Evolutionary conservation across 2,329 filamentous ascomycete genomes (phyloP), one percentile per base, ranked within the genome.

Genomic region (Diaporthe capsici): DNA sequence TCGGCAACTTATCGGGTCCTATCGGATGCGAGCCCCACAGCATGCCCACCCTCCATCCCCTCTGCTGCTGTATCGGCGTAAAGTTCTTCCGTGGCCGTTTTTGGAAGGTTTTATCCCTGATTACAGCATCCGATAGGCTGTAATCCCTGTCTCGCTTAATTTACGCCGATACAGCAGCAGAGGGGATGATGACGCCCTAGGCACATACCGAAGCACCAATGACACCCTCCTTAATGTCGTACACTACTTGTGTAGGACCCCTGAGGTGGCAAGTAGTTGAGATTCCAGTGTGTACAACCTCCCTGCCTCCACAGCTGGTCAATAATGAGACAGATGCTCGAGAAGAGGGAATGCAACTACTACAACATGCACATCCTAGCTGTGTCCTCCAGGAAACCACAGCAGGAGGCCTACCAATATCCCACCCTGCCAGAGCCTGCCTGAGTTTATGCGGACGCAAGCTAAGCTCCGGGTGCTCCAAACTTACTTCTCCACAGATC

Each of bases 1-100:
- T 57, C 71, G 71, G 71, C 58, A 55, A 55, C 71, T 73, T 73
- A 73, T 73, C 71, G 71, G 71, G 58, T 65, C 71, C 51, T 73
- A 73, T 73, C 71, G 60, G 71, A 55, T 55, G 51, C 8, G 4
- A 6, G 13, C 31, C 58, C 42, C 58, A 44, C 34, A 28, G 3
- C 15, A 1, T 0, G 31, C 31, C 47, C 47, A 25, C 28, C 22
- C 31, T 39, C 15, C 22, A 39, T n/a, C n/a, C n/a, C n/a, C n/a
- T n/a, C n/a, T n/a, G n/a, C n/a, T n/a, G n/a, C n/a, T n/a, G n/a
- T n/a, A n/a, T n/a, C n/a, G n/a, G n/a, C n/a, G n/a, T n/a, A n/a
- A n/a, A n/a, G n/a, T n/a, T n/a, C n/a, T n/a, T n/a, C n/a, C n/a
- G n/a, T n/a, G n/a, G n/a, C n/a, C n/a, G n/a, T n/a, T n/a, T n/a